Base-by-base conservation (phyloP, 1,139 yeast species). In the Pichia cactophila region DNA sequence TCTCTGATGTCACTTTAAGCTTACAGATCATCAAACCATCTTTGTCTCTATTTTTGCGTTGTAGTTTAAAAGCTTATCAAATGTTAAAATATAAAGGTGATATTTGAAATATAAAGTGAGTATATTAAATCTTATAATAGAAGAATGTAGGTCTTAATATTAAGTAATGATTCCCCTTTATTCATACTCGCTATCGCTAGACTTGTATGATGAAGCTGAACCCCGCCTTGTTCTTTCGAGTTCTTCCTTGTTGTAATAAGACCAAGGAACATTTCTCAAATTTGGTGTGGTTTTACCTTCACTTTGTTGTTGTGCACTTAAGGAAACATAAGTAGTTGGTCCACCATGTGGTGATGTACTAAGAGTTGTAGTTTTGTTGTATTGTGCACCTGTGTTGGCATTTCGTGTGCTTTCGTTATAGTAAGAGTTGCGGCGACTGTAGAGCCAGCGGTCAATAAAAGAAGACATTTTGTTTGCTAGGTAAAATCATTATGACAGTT, bases 401-500 rank as follows among this genome's bases (percentile, higher is more conserved):
- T 51, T 48, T 8, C 53, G 47, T 8, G 56, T 53, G 17, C 59
- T 56, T 6, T 49, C 42, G 44, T 53, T 50, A 45, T 58, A 58
- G 29, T 42, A 46, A 16, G 20, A 6, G 3, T 53, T 41, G 11
- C 52, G 47, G 43, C 58, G 54, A 31, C 61, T 54, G 56, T 59
- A 61, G 17, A 65, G 50, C 68, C 68, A 65, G 35, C 69, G 63
- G 42, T 65, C 69, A 20, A 65, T 41, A 43, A 65, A 65, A 26
- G 68, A 65, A 47, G 62, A 54, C 62, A 56, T 51, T 47, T 23
- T 39, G 45, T 20, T 29, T n/a, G 23, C 10, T 14, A 14, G 6
- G 36, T n/a, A 10, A 7, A 14, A n/a, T n/a, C 16, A 14, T 33
- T 14, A 7, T 10, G 36, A 6, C 5, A 7, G 20, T 33, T n/a